A percentile compares a stretch with the other conserved stretches of the same genome.
Evolutionary conservation across 2,329 filamentous ascomycete genomes (phyloP).

Genomic region (Aureobasidium sp.): DNA sequence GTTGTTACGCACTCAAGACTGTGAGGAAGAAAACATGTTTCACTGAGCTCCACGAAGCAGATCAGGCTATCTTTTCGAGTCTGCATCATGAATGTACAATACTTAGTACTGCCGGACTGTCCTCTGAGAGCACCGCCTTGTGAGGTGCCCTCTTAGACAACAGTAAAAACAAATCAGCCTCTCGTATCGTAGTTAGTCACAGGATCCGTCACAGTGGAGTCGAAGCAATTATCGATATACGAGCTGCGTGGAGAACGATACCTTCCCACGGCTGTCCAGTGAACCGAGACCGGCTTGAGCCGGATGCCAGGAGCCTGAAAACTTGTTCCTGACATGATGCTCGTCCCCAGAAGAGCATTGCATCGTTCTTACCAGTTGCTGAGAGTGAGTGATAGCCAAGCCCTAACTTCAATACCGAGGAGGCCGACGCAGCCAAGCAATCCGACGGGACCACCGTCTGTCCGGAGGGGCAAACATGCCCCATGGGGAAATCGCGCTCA

Average conservation of each 20-base stretch:
- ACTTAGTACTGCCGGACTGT: not conserved
- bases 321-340: not conserved
- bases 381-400: not conserved
- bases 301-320: too few relatives aligned
- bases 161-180: not conserved
- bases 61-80: not conserved
- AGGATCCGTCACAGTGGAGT: not conserved
- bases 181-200: not conserved
- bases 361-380: not conserved
- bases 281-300: not conserved
- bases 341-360: not conserved
- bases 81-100: not conserved
- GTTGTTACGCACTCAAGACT: not conserved
- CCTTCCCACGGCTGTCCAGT: not conserved
- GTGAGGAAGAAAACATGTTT: not conserved
- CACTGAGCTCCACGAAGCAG: not conserved
- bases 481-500: not conserved
- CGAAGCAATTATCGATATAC: not conserved
- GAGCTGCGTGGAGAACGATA: not conserved
- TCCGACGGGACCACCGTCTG: not conserved
- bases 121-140: not conserved
- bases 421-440: not conserved
- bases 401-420: not conserved
- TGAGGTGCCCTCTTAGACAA: not conserved
- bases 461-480: not conserved